Evolutionary conservation across 371 early-diverging fungal genomes (phyloP).

Genomic region (Mucor indicus): DNA sequence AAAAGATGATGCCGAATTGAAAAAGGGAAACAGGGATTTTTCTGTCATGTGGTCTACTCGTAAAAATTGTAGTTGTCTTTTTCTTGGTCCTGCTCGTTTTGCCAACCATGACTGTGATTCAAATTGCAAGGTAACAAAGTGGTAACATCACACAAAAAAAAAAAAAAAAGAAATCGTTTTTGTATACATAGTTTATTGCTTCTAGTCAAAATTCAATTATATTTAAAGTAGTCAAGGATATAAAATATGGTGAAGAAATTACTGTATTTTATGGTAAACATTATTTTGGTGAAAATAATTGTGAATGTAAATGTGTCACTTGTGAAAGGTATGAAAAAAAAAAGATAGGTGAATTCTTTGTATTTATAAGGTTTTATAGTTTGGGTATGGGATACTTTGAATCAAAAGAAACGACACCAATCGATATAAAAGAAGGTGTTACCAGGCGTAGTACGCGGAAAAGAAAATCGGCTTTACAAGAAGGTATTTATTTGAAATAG

Average conservation of each 20-base stretch:
- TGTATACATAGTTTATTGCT: constrained; percentile 55
- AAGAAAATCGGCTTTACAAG: constrained; percentile 29
- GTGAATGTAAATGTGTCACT: constrained; percentile 87
- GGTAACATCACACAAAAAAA: background rate
- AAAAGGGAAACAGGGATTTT: constrained; percentile 73
- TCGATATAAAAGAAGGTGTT: constrained; percentile 10
- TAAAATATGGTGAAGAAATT: constrained; percentile 84
- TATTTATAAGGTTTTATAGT: background rate
- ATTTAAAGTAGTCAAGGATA: constrained; percentile 76
- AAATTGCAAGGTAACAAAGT: constrained; percentile 63
- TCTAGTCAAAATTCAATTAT: constrained; percentile 62
- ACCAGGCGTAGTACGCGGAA: constrained; percentile 34
- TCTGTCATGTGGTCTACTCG: constrained; percentile 83
- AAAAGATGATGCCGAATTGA: constrained; percentile 68
- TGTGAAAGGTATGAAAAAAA: constrained; percentile 85
- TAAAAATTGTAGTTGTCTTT: constrained; percentile 70
- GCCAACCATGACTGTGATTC: constrained; percentile 95
- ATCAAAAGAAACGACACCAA: constrained; percentile 8
- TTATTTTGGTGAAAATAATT: constrained; percentile 87
- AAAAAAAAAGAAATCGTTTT: constrained; percentile 5
- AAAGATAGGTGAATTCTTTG: background rate
- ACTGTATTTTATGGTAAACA: constrained; percentile 82
- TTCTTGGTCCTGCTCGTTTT: constrained; percentile 95
- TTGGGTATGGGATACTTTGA: constrained; percentile 20
- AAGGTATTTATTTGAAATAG: constrained; percentile 20